Percentiles rank a stretch among this genome's conserved stretches.
Conservation (phyloP, 148 eudicot species). For the Silene conica region DNA sequence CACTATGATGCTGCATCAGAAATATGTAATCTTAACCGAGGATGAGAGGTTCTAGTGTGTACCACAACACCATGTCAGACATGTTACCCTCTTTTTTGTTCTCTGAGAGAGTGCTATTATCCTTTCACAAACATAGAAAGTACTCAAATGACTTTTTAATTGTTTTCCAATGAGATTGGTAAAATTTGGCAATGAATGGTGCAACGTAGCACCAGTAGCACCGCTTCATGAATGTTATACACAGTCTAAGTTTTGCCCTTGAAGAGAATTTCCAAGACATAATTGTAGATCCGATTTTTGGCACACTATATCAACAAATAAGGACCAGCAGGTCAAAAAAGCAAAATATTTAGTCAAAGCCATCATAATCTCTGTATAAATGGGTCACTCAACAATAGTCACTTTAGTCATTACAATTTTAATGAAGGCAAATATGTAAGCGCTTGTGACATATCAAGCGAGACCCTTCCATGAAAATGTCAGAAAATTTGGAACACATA, state of each 20-base stretch:
- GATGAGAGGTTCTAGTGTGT: background rate
- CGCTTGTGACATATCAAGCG: background rate
- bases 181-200: no score
- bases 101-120: background rate
- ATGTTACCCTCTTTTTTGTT: background rate
- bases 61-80: background rate
- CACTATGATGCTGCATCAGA: background rate
- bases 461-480: background rate
- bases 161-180: no score
- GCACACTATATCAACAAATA: background rate
- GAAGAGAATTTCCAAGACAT: no score
- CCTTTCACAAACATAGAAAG: background rate
- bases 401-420: background rate
- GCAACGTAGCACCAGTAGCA: no score
- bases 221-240: no score
- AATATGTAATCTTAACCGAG: background rate
- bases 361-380: conserved; percentile 1
- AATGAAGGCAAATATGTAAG: background rate
- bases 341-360: background rate
- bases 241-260: no score
- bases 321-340: background rate
- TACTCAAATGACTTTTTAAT: background rate
- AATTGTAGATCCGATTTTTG: background rate
- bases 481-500: background rate
- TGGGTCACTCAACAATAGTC: conserved; percentile 3